Conservation (phyloP, 768 basidiomycete species). For the Mycena galericulata region DNA sequence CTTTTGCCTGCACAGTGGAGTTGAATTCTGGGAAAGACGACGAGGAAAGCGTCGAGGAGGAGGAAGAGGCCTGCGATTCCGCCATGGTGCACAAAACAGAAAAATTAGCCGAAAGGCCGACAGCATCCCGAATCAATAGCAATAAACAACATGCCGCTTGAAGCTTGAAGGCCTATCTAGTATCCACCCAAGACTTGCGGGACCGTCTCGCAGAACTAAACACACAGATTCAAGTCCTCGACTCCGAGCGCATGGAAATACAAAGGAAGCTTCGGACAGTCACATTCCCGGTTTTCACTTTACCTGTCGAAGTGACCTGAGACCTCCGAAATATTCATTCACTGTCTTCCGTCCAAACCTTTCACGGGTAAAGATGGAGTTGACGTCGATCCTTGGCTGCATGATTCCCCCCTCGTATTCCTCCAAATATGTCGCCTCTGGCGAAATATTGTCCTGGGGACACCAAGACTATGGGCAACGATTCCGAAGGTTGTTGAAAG, state of each 20-base stretch:
- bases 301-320: constrained; percentile 3
- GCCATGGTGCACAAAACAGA: constrained; percentile 8
- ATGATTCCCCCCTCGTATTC: background rate
- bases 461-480: background rate
- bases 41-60: constrained; percentile 21
- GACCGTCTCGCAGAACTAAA: background rate
- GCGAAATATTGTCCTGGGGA: background rate
- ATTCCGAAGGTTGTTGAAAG: too few species aligned
- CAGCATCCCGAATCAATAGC: background rate
- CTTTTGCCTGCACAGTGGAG: constrained; percentile 66
- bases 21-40: constrained; percentile 66
- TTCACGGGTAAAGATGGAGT: too few species aligned
- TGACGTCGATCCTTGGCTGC: too few species aligned
- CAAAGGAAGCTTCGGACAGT: background rate
- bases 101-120: background rate
- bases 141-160: too few species aligned
- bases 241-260: background rate
- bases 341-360: background rate
- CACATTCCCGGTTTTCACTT: background rate
- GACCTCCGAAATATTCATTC: background rate
- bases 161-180: too few species aligned
- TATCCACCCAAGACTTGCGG: background rate
- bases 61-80: constrained; percentile 4
- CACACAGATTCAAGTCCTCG: background rate
- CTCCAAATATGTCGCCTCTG: background rate